Percentiles rank a stretch among this genome's conserved stretches.
Evolutionary conservation across 257 asterid genomes (phyloP).

Genomic region (Nicotiana tomentosiformis): DNA sequence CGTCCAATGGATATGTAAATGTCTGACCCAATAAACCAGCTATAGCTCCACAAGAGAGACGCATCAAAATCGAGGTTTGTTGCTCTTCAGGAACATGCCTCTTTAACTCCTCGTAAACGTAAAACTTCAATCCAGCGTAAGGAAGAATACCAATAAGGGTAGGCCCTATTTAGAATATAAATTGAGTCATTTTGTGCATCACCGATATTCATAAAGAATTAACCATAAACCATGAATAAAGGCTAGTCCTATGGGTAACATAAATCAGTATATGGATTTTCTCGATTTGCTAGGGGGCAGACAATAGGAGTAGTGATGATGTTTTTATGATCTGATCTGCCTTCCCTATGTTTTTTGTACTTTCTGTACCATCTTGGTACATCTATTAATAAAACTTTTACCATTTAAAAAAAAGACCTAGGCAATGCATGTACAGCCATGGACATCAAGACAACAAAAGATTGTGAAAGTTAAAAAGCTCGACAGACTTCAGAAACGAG

Average conservation of each 20-base stretch:
- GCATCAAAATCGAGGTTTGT: constrained; percentile 68
- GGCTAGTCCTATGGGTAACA: no score
- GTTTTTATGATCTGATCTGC: no score
- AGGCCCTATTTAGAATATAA: constrained; percentile 52
- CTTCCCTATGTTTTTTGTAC: no score
- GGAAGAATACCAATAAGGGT: constrained; percentile 93
- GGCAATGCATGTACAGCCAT: not conserved
- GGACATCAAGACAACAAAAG: not conserved
- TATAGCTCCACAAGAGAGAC: constrained; percentile 88
- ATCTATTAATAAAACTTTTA: no score
- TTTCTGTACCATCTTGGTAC: no score
- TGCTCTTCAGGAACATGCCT: constrained; percentile 80
- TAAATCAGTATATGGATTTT: no score
- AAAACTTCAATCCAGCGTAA: constrained; percentile 92
- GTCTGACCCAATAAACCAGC: constrained; percentile 99
- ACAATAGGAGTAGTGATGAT: no score
- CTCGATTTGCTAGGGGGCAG: no score
- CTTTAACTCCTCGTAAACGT: constrained; percentile 79
- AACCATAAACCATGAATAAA: not conserved
- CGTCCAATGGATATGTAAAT: constrained; percentile 89
- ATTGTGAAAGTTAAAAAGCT: not conserved
- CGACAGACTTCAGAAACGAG: not conserved
- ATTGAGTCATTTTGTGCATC: not conserved
- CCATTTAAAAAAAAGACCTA: not conserved
- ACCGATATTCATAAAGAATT: not conserved